Percentiles rank a stretch among this genome's conserved stretches.
phyloP scores from a whole-genome alignment of 495 filamentous ascomycete species.

The Penicillium ochrochloron region DNA sequence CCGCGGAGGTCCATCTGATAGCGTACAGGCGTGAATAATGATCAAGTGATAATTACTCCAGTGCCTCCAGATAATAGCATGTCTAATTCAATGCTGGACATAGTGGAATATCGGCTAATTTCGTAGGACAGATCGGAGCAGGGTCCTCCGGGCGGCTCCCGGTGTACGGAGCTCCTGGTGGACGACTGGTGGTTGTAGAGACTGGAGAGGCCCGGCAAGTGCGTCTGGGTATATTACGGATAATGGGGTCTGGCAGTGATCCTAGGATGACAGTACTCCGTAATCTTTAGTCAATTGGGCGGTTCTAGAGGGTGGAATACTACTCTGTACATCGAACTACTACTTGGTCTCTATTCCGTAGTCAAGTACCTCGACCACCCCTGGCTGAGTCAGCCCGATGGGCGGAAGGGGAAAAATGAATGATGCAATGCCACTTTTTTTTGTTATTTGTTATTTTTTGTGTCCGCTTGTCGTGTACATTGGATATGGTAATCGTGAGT shows the following conservation, averaged over 20 bases:
- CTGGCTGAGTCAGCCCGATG: conserved; percentile 24
- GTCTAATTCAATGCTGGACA: neutral
- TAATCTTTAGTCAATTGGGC: conserved; percentile 3
- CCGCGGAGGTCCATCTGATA: conserved; percentile 1
- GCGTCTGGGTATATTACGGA: conserved; percentile 3
- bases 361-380: conserved; percentile 1
- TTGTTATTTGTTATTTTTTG: neutral
- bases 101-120: conserved; percentile 29
- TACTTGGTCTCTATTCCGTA: neutral
- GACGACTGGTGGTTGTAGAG: neutral
- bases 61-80: too few relatives aligned
- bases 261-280: conserved; percentile 8
- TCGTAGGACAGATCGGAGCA: conserved; percentile 30
- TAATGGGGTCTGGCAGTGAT: neutral
- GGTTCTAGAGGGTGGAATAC: neutral
- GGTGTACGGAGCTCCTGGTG: conserved; percentile 25
- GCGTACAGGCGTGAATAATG: neutral
- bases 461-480: neutral
- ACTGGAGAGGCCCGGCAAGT: neutral
- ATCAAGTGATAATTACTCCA: neutral
- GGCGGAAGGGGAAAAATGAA: neutral
- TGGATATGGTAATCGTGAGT: neutral
- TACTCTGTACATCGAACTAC: too few relatives aligned
- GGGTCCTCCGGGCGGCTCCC: conserved; percentile 41
- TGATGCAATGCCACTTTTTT: neutral